Conservation (phyloP, 805 yeast genomes). For the Lipomyces sp. region DNA sequence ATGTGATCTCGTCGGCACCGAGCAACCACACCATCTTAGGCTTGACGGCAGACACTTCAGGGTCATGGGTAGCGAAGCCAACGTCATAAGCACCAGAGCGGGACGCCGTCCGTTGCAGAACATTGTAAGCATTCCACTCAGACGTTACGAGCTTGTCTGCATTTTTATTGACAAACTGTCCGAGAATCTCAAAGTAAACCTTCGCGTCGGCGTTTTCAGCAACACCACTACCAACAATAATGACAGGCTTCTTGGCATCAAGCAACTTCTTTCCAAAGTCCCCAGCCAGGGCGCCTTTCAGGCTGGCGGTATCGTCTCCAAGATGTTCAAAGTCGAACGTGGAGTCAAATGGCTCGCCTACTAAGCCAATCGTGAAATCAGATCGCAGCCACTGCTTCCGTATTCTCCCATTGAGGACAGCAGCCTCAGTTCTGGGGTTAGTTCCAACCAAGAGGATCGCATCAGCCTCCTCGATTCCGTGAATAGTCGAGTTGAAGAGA, state of each 20-base stretch:
- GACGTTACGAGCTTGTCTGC: constrained; percentile 64
- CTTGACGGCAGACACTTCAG: constrained; percentile 53
- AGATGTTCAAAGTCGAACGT: constrained; percentile 69
- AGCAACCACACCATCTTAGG: constrained; percentile 80
- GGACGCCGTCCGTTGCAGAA: constrained; percentile 85
- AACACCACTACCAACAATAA: constrained; percentile 80
- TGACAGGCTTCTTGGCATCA: constrained; percentile 72
- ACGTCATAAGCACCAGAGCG: constrained; percentile 85
- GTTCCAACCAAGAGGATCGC: constrained; percentile 80
- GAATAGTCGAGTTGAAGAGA: constrained; percentile 76
- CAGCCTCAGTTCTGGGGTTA: constrained; percentile 89
- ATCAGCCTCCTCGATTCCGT: constrained; percentile 82
- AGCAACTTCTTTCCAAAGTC: constrained; percentile 69
- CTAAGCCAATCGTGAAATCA: constrained; percentile 65
- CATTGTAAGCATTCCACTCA: constrained; percentile 81
- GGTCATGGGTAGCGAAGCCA: constrained; percentile 67
- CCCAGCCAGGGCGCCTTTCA: constrained; percentile 66
- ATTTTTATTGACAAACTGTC: constrained; percentile 60
- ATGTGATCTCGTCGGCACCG: constrained; percentile 80
- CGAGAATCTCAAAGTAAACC: constrained; percentile 63
- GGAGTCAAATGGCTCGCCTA: constrained; percentile 78
- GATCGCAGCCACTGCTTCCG: constrained; percentile 79
- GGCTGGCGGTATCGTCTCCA: constrained; percentile 63
- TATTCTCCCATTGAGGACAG: constrained; percentile 81
- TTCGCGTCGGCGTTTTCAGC: constrained; percentile 68